Percentiles rank a stretch among this genome's conserved stretches.
These are phyloP conservation scores for Tarenaya hassleriana DNA, from an alignment of 345 rosid species.

Conservation along the genomic window DNA sequence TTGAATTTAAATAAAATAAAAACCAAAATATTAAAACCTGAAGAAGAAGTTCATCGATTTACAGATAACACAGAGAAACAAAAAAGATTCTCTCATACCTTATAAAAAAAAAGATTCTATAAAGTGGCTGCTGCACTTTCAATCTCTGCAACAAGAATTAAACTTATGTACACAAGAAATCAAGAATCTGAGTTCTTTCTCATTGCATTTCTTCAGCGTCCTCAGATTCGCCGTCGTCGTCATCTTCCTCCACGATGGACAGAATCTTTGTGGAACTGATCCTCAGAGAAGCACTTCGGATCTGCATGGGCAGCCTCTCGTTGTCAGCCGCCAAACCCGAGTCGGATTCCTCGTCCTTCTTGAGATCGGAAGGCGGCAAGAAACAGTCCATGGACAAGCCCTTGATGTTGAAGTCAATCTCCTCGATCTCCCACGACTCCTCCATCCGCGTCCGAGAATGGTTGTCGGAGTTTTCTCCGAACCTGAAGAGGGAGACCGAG, in stretches of 20 bases:
- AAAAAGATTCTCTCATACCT: constrained; percentile 15
- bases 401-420: constrained; percentile 82
- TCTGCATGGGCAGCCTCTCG: constrained; percentile 37
- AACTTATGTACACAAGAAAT: constrained; percentile 28
- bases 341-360: constrained; percentile 50
- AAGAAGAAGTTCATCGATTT: constrained; percentile 21
- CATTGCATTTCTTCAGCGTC: constrained; percentile 31
- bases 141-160: constrained; percentile 19
- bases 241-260: constrained; percentile 50
- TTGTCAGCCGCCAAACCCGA: constrained; percentile 29
- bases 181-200: constrained; percentile 11
- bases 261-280: constrained; percentile 54
- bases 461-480: constrained; percentile 50
- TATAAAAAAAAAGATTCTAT: no score
- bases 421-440: constrained; percentile 85
- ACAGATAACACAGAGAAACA: constrained; percentile 17
- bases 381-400: constrained; percentile 87
- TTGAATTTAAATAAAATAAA: no score
- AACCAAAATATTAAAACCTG: no score
- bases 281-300: constrained; percentile 41
- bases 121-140: not conserved
- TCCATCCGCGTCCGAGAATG: constrained; percentile 89
- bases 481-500: constrained; percentile 53
- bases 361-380: constrained; percentile 82
- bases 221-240: constrained; percentile 24